Percentiles rank a stretch among this genome's conserved stretches.
Evolutionary conservation across 805 yeast genomes (phyloP).

Genomic region (Starmerella powellii): DNA sequence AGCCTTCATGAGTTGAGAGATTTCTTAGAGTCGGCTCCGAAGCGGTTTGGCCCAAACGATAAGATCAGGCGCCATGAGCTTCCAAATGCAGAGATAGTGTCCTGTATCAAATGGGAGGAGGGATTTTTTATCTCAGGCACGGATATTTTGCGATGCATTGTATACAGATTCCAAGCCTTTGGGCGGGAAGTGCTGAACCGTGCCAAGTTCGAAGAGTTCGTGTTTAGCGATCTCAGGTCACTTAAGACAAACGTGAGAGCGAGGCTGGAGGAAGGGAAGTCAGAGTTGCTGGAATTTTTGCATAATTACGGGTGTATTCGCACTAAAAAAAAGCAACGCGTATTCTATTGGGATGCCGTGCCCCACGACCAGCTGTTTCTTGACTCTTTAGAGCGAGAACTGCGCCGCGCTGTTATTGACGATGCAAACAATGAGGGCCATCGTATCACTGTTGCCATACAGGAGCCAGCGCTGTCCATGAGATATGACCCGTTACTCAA

Average conservation of each 20-base stretch:
- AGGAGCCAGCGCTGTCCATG: conserved; percentile 74
- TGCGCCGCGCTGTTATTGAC: conserved; percentile 26
- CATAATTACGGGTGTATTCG: conserved; percentile 78
- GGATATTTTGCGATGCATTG: conserved; percentile 84
- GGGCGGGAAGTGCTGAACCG: conserved; percentile 76
- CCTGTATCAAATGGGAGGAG: conserved; percentile 90
- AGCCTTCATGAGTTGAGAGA: conserved; percentile 40
- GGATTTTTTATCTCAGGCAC: conserved; percentile 88
- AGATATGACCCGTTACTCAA: conserved; percentile 39
- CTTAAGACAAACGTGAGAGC: conserved; percentile 76
- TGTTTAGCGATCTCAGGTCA: conserved; percentile 78
- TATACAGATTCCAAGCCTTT: conserved; percentile 77
- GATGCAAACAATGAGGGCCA: conserved; percentile 5
- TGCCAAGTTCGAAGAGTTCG: conserved; percentile 93
- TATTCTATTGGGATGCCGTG: conserved; percentile 91
- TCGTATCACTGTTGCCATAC: conserved; percentile 53
- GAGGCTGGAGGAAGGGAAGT: conserved; percentile 72
- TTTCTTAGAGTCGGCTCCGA: conserved; percentile 87
- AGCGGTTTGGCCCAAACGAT: conserved; percentile 82
- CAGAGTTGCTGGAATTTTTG: conserved; percentile 69
- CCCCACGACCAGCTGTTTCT: conserved; percentile 86
- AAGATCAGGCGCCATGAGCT: conserved; percentile 73
- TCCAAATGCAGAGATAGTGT: conserved; percentile 81
- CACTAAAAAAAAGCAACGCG: conserved; percentile 94
- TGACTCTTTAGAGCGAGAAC: conserved; percentile 86